phyloP scores from a whole-genome alignment of 1,284 basidiomycete genomes.

The Malassezia sympodialis region DNA sequence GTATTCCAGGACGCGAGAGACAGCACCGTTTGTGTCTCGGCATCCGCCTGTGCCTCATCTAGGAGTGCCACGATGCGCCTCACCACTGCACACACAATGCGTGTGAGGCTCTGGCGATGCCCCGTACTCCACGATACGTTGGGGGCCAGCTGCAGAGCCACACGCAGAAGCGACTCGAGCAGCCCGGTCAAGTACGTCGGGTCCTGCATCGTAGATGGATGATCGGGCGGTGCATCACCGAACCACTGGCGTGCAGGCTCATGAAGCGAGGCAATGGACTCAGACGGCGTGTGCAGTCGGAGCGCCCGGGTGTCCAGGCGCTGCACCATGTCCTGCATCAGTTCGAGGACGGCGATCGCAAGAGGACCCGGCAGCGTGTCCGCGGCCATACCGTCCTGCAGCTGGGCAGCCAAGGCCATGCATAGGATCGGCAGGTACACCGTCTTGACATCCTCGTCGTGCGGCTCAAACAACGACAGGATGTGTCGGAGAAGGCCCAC shows the following conservation, averaged over 20 bases:
- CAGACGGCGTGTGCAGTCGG: not conserved
- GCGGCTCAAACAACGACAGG: slow-evolving; percentile 59
- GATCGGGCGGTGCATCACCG: not conserved
- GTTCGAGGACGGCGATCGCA: not conserved
- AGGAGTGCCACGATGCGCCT: slow-evolving; percentile 8
- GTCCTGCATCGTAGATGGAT: slow-evolving; percentile 18
- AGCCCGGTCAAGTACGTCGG: slow-evolving; percentile 14
- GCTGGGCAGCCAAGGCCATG: not conserved
- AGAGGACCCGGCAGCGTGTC: not conserved
- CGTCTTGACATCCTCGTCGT: slow-evolving; percentile 69
- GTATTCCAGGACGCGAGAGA: not conserved
- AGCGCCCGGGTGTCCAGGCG: not conserved
- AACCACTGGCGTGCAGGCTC: not conserved
- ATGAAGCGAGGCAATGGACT: not conserved
- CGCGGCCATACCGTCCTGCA: not conserved
- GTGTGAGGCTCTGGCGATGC: not conserved
- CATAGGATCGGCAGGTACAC: slow-evolving; percentile 60
- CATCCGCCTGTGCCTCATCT: slow-evolving; percentile 3
- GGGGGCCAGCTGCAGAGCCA: slow-evolving; percentile 13
- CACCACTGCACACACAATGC: not conserved
- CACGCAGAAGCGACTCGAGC: slow-evolving; percentile 15
- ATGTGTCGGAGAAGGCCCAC: slow-evolving; percentile 56
- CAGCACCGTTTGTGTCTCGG: not conserved
- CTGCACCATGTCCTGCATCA: slow-evolving; percentile 9
- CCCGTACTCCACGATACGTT: not conserved